Evolutionary conservation across 2,329 filamentous ascomycete species (phyloP), one percentile per base, ranked within the genome.

Genomic region (Dryadomyces quercivorus): DNA sequence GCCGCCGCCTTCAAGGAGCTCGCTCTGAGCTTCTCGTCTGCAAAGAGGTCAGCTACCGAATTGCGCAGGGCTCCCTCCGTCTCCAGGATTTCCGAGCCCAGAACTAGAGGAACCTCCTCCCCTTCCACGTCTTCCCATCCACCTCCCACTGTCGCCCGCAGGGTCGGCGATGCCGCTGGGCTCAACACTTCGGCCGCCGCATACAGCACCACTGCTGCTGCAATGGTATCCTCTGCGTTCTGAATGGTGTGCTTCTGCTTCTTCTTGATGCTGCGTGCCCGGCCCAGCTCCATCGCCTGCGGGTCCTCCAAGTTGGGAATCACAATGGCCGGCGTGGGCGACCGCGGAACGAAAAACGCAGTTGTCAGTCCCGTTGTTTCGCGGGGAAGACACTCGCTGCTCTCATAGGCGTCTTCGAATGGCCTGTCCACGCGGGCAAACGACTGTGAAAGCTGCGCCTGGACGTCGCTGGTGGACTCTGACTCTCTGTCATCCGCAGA

Each of bases 11-110:
- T 22, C 20, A 50, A 52, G 36, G 58, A 62, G 63, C 53, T 62
- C 62, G 57, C 68, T 64, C 66, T 70, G 62, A 63, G 66, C 59
- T 63, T 65, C 55, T 75, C 74, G 68, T 77, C 76, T 80, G 70
- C 69, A 67, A 70, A 75, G 64, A 74, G 70, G 76, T 80, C 73
- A 80, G 77, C 70, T 74, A 74, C 70, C 67, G 70, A 69, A 66
- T 68, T 66, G 63, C 67, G 64, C 68, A 72, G 65, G 62, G 69
- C 69, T 60, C 66, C 63, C 59, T 70, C 66, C 61, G 65, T 61
- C 31, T 15, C 16, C 26, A 16, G 5, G 10, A 20, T 44, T n/a
- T 45, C 50, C 31, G 50, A 51, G 20, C 52, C 57, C 54, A 56
- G 36, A 4, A 53, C 53, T 31, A 55, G 42, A 51, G 55, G 51